Conservation (phyloP, 2,329 filamentous ascomycete genomes). For the Achaetomium macrosporum region DNA sequence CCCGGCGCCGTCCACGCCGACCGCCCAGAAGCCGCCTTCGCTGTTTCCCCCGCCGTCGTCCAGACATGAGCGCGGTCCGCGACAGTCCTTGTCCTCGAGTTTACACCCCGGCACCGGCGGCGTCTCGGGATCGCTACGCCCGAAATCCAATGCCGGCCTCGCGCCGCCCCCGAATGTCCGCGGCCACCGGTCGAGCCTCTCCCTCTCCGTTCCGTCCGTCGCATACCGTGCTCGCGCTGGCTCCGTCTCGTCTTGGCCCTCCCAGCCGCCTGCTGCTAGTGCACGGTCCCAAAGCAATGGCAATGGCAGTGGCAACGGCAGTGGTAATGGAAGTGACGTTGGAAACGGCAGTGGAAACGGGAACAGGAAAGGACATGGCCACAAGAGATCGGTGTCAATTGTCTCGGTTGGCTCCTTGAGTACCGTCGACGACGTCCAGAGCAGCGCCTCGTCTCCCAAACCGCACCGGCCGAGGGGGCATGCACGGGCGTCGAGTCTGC, state of each 20-base stretch:
- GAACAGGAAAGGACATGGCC: conserved; percentile 45
- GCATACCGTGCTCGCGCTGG: conserved; percentile 40
- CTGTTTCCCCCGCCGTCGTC: conserved; percentile 23
- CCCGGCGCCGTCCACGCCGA: conserved; percentile 20
- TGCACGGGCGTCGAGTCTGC: conserved; percentile 73
- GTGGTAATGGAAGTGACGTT: conserved; percentile 11
- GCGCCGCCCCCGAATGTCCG: conserved; percentile 39
- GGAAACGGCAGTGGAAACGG: conserved; percentile 7
- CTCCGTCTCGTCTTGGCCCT: conserved; percentile 43
- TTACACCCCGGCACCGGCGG: conserved; percentile 28
- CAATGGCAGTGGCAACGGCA: background rate
- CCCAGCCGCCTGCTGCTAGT: conserved; percentile 23
- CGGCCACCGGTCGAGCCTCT: conserved; percentile 64
- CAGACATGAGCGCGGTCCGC: conserved; percentile 33
- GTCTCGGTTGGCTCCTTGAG: conserved; percentile 63
- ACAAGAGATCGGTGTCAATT: conserved; percentile 75
- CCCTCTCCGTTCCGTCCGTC: conserved; percentile 49
- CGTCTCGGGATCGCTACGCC: conserved; percentile 28
- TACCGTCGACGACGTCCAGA: conserved; percentile 40
- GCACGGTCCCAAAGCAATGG: conserved; percentile 5
- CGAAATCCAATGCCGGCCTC: conserved; percentile 36
- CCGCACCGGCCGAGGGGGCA: conserved; percentile 60
- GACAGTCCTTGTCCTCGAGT: conserved; percentile 35
- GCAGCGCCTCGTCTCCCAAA: conserved; percentile 32
- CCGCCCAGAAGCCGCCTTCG: conserved; percentile 13